Conservation (phyloP, 495 filamentous ascomycete species). For the Baudoinia panamericana region DNA sequence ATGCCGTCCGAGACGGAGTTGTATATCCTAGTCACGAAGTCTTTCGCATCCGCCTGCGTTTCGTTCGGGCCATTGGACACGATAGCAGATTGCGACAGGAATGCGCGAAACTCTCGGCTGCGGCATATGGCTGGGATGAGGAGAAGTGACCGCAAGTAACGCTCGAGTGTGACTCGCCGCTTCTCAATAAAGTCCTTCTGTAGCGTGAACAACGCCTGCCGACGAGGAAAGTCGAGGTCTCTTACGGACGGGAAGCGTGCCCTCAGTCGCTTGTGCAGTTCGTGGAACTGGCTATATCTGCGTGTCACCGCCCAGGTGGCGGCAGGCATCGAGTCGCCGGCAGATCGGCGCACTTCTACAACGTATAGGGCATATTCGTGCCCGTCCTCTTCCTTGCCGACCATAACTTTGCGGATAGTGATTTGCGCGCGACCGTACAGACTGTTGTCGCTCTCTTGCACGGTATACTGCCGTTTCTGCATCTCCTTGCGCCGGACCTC, state of each 20-base stretch:
- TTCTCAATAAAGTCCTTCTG: constrained; percentile 93
- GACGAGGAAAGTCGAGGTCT: constrained; percentile 78
- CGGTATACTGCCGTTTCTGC: constrained; percentile 90
- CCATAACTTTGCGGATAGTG: constrained; percentile 80
- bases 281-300: constrained; percentile 87
- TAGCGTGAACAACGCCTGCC: constrained; percentile 88
- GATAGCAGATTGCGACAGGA: constrained; percentile 83
- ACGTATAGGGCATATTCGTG: constrained; percentile 90
- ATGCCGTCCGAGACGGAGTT: constrained; percentile 94
- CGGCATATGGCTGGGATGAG: constrained; percentile 85
- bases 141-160: constrained; percentile 73
- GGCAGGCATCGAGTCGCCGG: constrained; percentile 48
- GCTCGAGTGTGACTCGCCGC: constrained; percentile 65
- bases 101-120: constrained; percentile 81
- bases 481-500: constrained; percentile 91
- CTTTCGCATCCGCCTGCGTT: constrained; percentile 52
- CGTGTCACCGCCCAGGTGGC: constrained; percentile 34
- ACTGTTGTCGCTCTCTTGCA: constrained; percentile 97
- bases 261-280: constrained; percentile 80
- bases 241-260: constrained; percentile 73
- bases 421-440: constrained; percentile 83
- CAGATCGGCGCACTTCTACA: constrained; percentile 78
- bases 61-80: constrained; percentile 30
- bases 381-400: constrained; percentile 82
- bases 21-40: constrained; percentile 88